Percentiles rank a stretch among this genome's conserved stretches.
Evolutionary conservation across 768 basidiomycete species (phyloP).

Genomic region (Boletellus emodensis): DNA sequence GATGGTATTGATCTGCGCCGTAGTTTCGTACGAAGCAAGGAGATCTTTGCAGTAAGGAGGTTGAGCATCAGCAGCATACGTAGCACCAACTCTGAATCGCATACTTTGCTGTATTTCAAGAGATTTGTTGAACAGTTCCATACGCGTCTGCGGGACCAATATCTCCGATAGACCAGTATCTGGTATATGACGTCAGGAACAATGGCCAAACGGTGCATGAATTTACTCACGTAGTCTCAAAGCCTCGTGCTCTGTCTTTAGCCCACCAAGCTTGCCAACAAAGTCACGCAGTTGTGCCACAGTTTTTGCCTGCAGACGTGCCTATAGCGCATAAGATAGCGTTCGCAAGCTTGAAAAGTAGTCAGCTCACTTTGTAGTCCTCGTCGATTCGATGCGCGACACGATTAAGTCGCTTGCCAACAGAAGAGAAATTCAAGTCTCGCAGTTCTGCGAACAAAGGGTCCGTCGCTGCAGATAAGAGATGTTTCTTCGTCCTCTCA

Average conservation of each 20-base stretch:
- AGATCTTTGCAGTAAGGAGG: slow-evolving; percentile 53
- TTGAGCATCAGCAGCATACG: slow-evolving; percentile 7
- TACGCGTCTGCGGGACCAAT: slow-evolving; percentile 77
- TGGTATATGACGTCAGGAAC: slow-evolving; percentile 29
- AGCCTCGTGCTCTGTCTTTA: slow-evolving; percentile 90
- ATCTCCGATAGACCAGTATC: slow-evolving; percentile 95
- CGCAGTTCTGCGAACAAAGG: slow-evolving; percentile 77
- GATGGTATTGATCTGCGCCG: slow-evolving; percentile 76
- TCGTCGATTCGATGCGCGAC: slow-evolving; percentile 84
- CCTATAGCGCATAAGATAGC: slow-evolving; percentile 38
- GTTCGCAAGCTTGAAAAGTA: background rate
- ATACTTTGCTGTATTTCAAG: slow-evolving; percentile 95
- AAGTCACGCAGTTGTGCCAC: slow-evolving; percentile 90
- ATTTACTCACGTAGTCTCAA: slow-evolving; percentile 73
- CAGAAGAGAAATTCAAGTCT: slow-evolving; percentile 88
- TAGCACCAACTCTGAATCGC: slow-evolving; percentile 16
- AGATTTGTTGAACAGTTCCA: slow-evolving; percentile 85
- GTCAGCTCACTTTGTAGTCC: slow-evolving; percentile 72
- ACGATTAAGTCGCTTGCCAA: slow-evolving; percentile 76
- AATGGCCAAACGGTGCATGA: background rate
- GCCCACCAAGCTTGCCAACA: slow-evolving; percentile 89
- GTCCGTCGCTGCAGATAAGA: slow-evolving; percentile 74
- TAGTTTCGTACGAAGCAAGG: slow-evolving; percentile 86
- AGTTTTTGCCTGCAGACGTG: slow-evolving; percentile 83
- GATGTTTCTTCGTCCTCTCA: slow-evolving; percentile 88